A percentile compares a stretch with the other conserved stretches of the same genome.
phyloP scores from a whole-genome alignment of 176 grass and related monocot genomes.

The Zea mays region Zm-B73-REFERENCE-NAM-5.0 NC_050102.1:176897001-176897500 shows the following conservation, averaged over 20 bases:
- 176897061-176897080: not conserved
- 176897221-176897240: conserved; percentile 99
- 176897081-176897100: not conserved
- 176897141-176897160: conserved; percentile 92
- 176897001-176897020: conserved; percentile 3
- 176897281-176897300: not conserved
- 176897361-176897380: conserved; percentile 77
- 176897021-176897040: not conserved
- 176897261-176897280: conserved; percentile 34
- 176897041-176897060: conserved; percentile 14
- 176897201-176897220: conserved; percentile 98
- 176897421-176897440: conserved; percentile 91
- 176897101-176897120: not conserved
- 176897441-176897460: conserved; percentile 99
- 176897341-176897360: conserved; percentile 87
- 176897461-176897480: conserved; percentile 53
- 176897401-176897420: conserved; percentile 96
- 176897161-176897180: conserved; percentile 97
- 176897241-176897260: conserved; percentile 31
- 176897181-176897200: conserved; percentile 98
- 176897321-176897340: conserved; percentile 11
- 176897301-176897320: conserved; percentile 6
- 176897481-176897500: conserved; percentile 16
- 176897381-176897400: conserved; percentile 94
- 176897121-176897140: conserved; percentile 44